These are phyloP conservation scores for Hura crepitans DNA, from an alignment of 441 rosid species.

Conservation along the genomic window DNA sequence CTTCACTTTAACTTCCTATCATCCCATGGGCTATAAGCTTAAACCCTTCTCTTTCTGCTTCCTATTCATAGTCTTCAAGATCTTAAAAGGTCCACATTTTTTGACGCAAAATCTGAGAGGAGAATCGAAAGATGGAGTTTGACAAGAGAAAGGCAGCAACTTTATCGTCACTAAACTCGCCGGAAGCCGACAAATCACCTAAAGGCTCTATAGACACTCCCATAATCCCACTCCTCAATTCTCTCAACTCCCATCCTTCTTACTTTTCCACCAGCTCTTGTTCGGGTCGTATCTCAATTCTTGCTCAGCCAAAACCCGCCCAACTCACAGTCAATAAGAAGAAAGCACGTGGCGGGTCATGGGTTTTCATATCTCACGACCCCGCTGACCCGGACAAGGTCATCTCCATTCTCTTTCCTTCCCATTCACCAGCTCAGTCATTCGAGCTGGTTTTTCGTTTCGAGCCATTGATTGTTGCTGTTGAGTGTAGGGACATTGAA, in stretches of 20 bases:
- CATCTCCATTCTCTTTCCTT: slow-evolving; percentile 50
- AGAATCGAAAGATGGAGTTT: slow-evolving; percentile 49
- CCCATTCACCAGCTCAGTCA: slow-evolving; percentile 6
- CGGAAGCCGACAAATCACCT: slow-evolving; percentile 70
- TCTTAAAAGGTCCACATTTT: neutral
- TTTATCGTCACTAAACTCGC: slow-evolving; percentile 50
- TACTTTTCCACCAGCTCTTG: slow-evolving; percentile 94
- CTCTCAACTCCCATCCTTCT: slow-evolving; percentile 61
- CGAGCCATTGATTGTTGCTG: slow-evolving; percentile 82
- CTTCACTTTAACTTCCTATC: too few relatives aligned
- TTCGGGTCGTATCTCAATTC: slow-evolving; percentile 88
- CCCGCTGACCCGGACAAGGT: slow-evolving; percentile 49
- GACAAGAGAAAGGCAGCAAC: slow-evolving; percentile 69
- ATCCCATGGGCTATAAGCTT: too few relatives aligned
- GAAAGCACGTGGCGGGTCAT: slow-evolving; percentile 85
- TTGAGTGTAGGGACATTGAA: slow-evolving; percentile 62
- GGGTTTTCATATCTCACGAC: slow-evolving; percentile 76
- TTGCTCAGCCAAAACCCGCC: slow-evolving; percentile 50
- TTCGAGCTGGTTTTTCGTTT: slow-evolving; percentile 67
- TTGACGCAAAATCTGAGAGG: neutral
- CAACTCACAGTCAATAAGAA: slow-evolving; percentile 29
- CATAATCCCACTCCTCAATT: slow-evolving; percentile 65
- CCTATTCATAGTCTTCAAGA: neutral
- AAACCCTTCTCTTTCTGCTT: neutral
- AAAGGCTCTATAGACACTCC: slow-evolving; percentile 74